These are phyloP conservation scores for Earliella scabrosa DNA, from an alignment of 1,284 basidiomycete genomes.

Conservation along the genomic window DNA sequence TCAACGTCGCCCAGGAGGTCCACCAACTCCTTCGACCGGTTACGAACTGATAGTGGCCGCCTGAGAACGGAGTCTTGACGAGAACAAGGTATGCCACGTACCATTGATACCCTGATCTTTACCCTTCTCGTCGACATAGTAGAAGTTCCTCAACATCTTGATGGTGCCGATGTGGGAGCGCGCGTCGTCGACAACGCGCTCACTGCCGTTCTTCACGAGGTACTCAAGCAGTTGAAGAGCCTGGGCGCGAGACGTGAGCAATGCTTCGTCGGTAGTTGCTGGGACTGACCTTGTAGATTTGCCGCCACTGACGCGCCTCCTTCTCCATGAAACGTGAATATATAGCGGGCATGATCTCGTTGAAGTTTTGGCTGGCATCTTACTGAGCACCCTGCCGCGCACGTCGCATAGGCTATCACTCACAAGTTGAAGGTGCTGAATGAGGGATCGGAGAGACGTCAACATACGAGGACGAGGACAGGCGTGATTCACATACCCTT, in stretches of 20 bases:
- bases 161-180: constrained; percentile 93
- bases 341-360: constrained; percentile 99
- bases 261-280: not conserved
- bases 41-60: constrained; percentile 69
- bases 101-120: constrained; percentile 99
- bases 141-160: constrained; percentile 98
- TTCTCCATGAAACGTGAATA: constrained; percentile 97
- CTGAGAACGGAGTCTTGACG: not conserved
- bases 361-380: constrained; percentile 86
- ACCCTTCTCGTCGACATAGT: constrained; percentile 98
- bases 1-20: constrained; percentile 92
- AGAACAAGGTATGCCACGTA: constrained; percentile 39
- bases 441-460: not conserved
- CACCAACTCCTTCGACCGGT: constrained; percentile 91
- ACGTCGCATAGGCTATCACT: constrained; percentile 35
- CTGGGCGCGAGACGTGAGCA: constrained; percentile 40
- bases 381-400: not conserved
- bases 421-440: constrained; percentile 91
- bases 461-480: not conserved
- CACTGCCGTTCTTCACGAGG: constrained; percentile 97
- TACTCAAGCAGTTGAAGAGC: constrained; percentile 95
- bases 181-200: constrained; percentile 97
- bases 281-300: constrained; percentile 91
- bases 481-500: constrained; percentile 66
- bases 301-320: constrained; percentile 97